phyloP scores from a whole-genome alignment of 768 basidiomycete species.

The Amanita inopinata region DNA sequence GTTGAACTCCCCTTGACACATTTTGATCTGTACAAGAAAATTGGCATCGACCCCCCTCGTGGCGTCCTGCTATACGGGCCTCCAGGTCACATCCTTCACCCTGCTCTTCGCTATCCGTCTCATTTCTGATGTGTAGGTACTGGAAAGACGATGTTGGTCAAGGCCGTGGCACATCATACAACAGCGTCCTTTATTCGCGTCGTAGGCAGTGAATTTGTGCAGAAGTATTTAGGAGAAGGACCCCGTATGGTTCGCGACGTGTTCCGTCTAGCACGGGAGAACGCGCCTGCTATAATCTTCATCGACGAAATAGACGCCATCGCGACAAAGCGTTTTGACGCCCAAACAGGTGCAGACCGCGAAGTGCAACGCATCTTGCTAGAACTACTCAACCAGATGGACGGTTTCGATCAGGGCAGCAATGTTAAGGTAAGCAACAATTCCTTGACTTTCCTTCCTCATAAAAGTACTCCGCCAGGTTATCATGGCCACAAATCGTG shows the following conservation, averaged over 20 bases:
- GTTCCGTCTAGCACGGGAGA: conserved; percentile 94
- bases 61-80: conserved; percentile 96
- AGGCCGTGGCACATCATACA: conserved; percentile 98
- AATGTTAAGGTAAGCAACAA: conserved; percentile 77
- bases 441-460: not conserved
- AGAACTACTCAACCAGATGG: conserved; percentile 98
- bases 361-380: conserved; percentile 98
- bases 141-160: conserved; percentile 98
- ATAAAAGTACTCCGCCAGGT: conserved; percentile 43
- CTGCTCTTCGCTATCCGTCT: not conserved
- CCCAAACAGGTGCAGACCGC: conserved; percentile 96
- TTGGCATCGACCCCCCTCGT: conserved; percentile 97
- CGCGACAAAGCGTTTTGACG: conserved; percentile 98
- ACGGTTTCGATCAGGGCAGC: conserved; percentile 97
- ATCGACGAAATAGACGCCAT: conserved; percentile 99
- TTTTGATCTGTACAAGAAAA: conserved; percentile 98
- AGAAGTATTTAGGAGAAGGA: conserved; percentile 98
- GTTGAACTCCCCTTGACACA: conserved; percentile 96
- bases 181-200: conserved; percentile 97
- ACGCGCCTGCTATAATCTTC: conserved; percentile 96
- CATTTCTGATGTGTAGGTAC: conserved; percentile 49
- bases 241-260: conserved; percentile 99
- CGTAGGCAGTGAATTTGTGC: conserved; percentile 96
- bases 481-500: conserved; percentile 99
- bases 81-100: conserved; percentile 50